Evolutionary conservation across 345 rosid genomes (phyloP), one percentile per base, ranked within the genome.

Genomic region (Eutrema yunnanense): DNA sequence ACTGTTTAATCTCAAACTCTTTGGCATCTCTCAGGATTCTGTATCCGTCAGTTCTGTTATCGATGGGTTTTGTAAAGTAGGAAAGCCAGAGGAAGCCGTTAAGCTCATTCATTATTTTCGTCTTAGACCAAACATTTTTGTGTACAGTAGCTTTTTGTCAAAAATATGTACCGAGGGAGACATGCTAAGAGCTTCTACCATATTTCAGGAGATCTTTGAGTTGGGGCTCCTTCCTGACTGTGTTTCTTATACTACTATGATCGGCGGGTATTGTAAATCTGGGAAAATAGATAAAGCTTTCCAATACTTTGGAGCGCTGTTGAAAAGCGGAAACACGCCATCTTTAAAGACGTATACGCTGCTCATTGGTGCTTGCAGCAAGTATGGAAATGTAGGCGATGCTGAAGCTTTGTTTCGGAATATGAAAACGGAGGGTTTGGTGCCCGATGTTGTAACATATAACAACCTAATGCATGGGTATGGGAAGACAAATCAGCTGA

Each of bases 61-160:
- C 9, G 85, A 85, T 22, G 81, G 81, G 47, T 81, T 77, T 73
- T 81, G 85, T 73, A 81, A 82, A 41, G 56, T 56, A 34, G 84
- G 82, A 33, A 81, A 74, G 26, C 75, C 70, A 70, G 79, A 76
- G 46, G 69, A 81, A 81, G 86, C 85, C 34, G 44, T 80, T 43
- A 75, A 75, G 62, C 67, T 83, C 65, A 74, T 85, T 41, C 74
- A 81, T 40, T 63, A 36, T 11, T 78, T 77, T 63, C 63, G 72
- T 53, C 73, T 81, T 50, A 82, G 56, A 62, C 82, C 80, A 5
- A 79, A 83, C 68, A 75, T 83, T 70, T 85, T 78, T 76, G 82
- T 80, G 70, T 83, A 75, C 78, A 81, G 75, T 73, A 85, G 86
- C 64, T 83, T 85, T 60, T 55, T 85, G n/a, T 44, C 83, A 4